A percentile compares a stretch with the other conserved stretches of the same genome.
These are phyloP conservation scores for Oryza meridionalis DNA, from an alignment of 176 grass and related monocot species.

Conservation along the genomic window DNA sequence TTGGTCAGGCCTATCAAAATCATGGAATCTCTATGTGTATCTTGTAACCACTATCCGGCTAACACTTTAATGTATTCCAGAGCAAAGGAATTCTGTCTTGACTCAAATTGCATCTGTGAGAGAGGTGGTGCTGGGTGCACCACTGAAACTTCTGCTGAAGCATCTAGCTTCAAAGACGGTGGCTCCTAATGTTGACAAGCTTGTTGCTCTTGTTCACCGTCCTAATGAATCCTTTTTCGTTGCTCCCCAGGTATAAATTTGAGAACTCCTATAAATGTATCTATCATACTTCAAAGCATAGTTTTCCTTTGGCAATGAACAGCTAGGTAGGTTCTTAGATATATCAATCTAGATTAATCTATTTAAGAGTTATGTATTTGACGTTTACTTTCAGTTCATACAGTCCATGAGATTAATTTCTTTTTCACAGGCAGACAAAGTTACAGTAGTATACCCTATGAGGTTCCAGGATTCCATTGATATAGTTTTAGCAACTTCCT, in stretches of 20 bases:
- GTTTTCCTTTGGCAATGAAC: not conserved
- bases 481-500: constrained; percentile 92
- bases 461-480: constrained; percentile 96
- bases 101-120: constrained; percentile 94
- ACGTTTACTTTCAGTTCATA: constrained; percentile 10
- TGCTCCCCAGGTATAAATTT: constrained; percentile 74
- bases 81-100: constrained; percentile 82
- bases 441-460: constrained; percentile 88
- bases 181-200: constrained; percentile 72
- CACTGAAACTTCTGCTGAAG: constrained; percentile 83
- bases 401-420: not conserved
- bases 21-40: constrained; percentile 12
- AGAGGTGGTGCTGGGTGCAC: constrained; percentile 95
- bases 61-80: constrained; percentile 58
- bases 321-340: constrained; percentile 2
- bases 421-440: constrained; percentile 79
- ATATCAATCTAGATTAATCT: not conserved
- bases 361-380: constrained; percentile 14
- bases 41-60: constrained; percentile 32
- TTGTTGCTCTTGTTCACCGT: constrained; percentile 93
- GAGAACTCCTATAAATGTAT: constrained; percentile 12
- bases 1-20: constrained; percentile 1
- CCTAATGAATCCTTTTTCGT: constrained; percentile 97
- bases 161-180: constrained; percentile 77
- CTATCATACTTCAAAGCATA: not conserved